Percentiles rank a stretch among this genome's conserved stretches.
Conservation (phyloP, 805 yeast genomes). For the Kodamaea leandrae region DNA sequence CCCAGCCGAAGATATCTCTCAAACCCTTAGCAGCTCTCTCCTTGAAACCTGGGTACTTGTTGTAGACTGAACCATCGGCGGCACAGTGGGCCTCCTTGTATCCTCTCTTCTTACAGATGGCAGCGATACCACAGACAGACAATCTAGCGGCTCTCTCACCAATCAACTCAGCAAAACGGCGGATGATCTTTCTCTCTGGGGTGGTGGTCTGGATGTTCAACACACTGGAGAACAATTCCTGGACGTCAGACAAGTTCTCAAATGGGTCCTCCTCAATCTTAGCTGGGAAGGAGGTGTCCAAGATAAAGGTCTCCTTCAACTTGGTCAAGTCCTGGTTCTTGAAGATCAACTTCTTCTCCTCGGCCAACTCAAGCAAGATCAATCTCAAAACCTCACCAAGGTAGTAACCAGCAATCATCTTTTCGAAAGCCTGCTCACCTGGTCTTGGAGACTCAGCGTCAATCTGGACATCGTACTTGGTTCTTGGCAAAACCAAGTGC, state of each 20-base stretch:
- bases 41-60: slow-evolving; percentile 89
- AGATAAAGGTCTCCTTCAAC: slow-evolving; percentile 61
- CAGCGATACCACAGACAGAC: slow-evolving; percentile 93
- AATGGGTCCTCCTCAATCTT: slow-evolving; percentile 85
- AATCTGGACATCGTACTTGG: slow-evolving; percentile 76
- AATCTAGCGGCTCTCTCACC: slow-evolving; percentile 93
- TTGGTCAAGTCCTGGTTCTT: slow-evolving; percentile 62
- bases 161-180: slow-evolving; percentile 78
- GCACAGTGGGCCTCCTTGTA: slow-evolving; percentile 82
- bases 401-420: slow-evolving; percentile 96
- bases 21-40: slow-evolving; percentile 85
- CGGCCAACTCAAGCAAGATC: slow-evolving; percentile 68
- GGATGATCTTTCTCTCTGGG: slow-evolving; percentile 78
- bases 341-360: slow-evolving; percentile 61
- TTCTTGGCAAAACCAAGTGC: slow-evolving; percentile 79
- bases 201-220: slow-evolving; percentile 65
- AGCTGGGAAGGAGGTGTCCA: slow-evolving; percentile 90
- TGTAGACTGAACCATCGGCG: slow-evolving; percentile 95
- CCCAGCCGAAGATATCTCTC: slow-evolving; percentile 87
- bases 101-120: slow-evolving; percentile 83
- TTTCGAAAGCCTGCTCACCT: slow-evolving; percentile 92
- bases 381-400: slow-evolving; percentile 89
- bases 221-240: slow-evolving; percentile 56
- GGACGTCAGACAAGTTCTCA: slow-evolving; percentile 76
- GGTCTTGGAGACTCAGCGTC: slow-evolving; percentile 93